These are phyloP conservation scores for Colletotrichum navitas DNA, from an alignment of 2,329 filamentous ascomycete species.

Conservation along the genomic window DNA sequence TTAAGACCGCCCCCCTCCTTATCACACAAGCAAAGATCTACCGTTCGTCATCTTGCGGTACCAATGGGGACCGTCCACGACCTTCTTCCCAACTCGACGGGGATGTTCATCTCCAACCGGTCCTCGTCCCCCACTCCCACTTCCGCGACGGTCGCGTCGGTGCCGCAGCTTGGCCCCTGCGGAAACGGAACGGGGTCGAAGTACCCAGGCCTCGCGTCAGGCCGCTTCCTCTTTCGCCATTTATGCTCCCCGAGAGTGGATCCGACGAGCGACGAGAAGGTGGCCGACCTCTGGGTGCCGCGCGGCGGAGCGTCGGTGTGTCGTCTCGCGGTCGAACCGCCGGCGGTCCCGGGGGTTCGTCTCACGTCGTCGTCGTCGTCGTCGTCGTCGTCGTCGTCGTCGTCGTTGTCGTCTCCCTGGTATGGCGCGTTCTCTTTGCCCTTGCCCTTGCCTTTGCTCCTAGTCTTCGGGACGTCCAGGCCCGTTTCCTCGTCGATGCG, in stretches of 20 bases:
- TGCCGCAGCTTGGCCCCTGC: background rate
- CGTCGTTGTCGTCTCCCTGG: background rate
- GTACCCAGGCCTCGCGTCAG: slow-evolving; percentile 35
- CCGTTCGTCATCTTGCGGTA: background rate
- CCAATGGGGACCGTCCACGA: slow-evolving; percentile 12
- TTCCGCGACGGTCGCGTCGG: background rate
- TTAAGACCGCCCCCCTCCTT: too few relatives aligned
- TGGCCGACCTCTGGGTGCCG: slow-evolving; percentile 1
- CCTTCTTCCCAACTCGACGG: slow-evolving; percentile 17
- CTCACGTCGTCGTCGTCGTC: background rate
- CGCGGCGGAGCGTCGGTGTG: background rate
- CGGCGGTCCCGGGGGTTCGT: background rate
- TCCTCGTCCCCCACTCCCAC: slow-evolving; percentile 1
- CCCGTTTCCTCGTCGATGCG: background rate
- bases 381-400: background rate
- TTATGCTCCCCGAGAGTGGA: slow-evolving; percentile 14
- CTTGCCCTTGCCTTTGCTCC: background rate
- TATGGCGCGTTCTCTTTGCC: background rate
- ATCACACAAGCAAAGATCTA: background rate
- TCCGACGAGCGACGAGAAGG: slow-evolving; percentile 12
- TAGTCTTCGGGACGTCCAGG: background rate
- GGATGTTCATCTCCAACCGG: slow-evolving; percentile 39
- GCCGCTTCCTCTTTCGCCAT: slow-evolving; percentile 15
- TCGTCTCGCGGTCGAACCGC: background rate
- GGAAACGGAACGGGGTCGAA: slow-evolving; percentile 27